These are phyloP conservation scores for Pythium sp. DNA, from an alignment of 352 stramenopile species.

Conservation along the genomic window DNA sequence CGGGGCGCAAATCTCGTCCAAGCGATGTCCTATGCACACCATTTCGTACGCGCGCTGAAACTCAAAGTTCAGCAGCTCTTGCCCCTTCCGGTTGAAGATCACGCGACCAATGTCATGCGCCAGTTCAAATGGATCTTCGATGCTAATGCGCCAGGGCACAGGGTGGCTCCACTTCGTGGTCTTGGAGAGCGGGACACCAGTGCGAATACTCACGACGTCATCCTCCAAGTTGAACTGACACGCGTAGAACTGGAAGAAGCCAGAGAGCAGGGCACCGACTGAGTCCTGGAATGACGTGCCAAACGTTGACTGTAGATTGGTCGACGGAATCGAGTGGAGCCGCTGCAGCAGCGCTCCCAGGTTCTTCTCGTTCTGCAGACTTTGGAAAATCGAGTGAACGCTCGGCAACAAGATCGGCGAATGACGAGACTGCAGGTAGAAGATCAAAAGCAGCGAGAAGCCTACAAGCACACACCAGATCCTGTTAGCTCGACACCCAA, in stretches of 20 bases:
- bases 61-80: conserved; percentile 56
- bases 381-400: conserved; percentile 45
- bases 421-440: conserved; percentile 92
- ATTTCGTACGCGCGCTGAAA: conserved; percentile 62
- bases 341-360: conserved; percentile 81
- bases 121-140: conserved; percentile 87
- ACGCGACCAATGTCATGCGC: conserved; percentile 74
- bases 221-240: conserved; percentile 94
- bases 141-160: conserved; percentile 74
- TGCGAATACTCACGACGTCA: conserved; percentile 92
- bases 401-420: conserved; percentile 48
- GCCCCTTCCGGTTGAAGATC: conserved; percentile 69
- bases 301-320: conserved; percentile 45
- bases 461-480: conserved; percentile 22
- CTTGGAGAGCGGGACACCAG: conserved; percentile 59
- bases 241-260: conserved; percentile 97
- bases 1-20: conserved; percentile 49
- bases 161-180: conserved; percentile 68
- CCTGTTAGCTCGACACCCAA: neutral
- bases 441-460: conserved; percentile 96
- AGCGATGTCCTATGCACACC: conserved; percentile 36
- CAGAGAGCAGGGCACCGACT: conserved; percentile 90
- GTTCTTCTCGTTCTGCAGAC: conserved; percentile 88
- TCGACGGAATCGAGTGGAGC: conserved; percentile 55
- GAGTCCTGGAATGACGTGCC: conserved; percentile 72